Evolutionary conservation across 2,329 filamentous ascomycete genomes (phyloP), one percentile per base, ranked within the genome.

Genomic region (Emergomyces orientalis): DNA sequence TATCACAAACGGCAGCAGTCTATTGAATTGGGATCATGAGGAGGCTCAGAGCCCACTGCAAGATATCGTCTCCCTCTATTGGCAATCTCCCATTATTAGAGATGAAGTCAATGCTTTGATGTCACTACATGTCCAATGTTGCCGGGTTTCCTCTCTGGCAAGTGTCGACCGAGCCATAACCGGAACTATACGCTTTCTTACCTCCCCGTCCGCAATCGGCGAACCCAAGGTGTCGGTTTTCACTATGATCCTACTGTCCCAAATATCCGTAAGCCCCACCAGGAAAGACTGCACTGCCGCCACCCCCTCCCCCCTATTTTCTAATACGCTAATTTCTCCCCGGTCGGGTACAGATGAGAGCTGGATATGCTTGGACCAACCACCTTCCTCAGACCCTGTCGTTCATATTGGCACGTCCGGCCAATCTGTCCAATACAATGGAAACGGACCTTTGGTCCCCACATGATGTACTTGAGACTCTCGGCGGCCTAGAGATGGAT

Each of bases 61-160:
- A 52, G 49, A 52, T 52, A 27, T 52, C 5, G 3, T 27, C 5
- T 52, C 25, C 27, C 49, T 52, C 49, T 52, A 19, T 52, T 19
- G 14, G 49, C 49, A 52, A 52, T 52, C 11, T 52, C 49, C 49
- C 49, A 52, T 32, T 5, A 52, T 52, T 32, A 52, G 49, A 52
- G 49, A 52, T 27, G 49, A 52, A 52, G 49, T 52, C 49, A 52
- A 32, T 52, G 49, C 49, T 52, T 32, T 52, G 27, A 52, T 52
- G 27, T 5, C 49, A 14, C 27, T 52, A 52, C 49, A 52, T 52
- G 25, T 52, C 4, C 49, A 52, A 52, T 52, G 49, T 19, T 52
- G 49, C 49, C 17, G 49, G 4, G 49, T 52, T 27, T 30, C 49
- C 14, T 52, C 49, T 1, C 49, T 52, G 14, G 49, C 49, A 52